Evolutionary conservation across 768 basidiomycete genomes (phyloP).

Genomic region (Pisolithus microcarpus): DNA sequence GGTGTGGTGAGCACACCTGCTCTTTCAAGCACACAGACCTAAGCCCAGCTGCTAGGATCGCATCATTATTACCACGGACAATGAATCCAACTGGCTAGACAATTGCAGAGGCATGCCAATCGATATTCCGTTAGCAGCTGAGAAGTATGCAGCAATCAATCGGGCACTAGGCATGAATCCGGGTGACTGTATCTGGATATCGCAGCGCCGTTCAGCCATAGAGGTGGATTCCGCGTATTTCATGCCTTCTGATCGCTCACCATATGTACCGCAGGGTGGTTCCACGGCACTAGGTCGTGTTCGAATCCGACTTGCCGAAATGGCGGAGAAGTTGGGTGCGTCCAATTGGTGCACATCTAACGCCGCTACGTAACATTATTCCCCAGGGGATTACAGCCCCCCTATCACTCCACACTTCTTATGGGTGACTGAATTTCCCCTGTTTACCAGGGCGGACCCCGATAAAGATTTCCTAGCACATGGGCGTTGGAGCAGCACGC

Average conservation of each 20-base stretch:
- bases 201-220: slow-evolving; percentile 41
- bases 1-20: slow-evolving; percentile 17
- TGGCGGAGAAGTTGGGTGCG: slow-evolving; percentile 58
- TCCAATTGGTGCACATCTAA: slow-evolving; percentile 8
- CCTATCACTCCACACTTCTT: slow-evolving; percentile 69
- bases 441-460: slow-evolving; percentile 79
- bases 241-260: slow-evolving; percentile 14
- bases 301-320: slow-evolving; percentile 58
- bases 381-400: slow-evolving; percentile 49
- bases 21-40: not conserved
- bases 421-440: slow-evolving; percentile 94
- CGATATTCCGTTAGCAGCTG: slow-evolving; percentile 16
- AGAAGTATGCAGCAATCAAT: slow-evolving; percentile 30
- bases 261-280: slow-evolving; percentile 53
- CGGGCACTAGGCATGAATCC: slow-evolving; percentile 35
- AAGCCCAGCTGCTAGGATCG: slow-evolving; percentile 35
- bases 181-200: slow-evolving; percentile 55
- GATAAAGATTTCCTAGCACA: slow-evolving; percentile 84
- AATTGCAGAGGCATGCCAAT: slow-evolving; percentile 27
- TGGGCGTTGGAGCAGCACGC: slow-evolving; percentile 87
- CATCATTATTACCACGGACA: slow-evolving; percentile 41
- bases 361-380: slow-evolving; percentile 9
- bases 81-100: slow-evolving; percentile 41
- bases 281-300: slow-evolving; percentile 74
- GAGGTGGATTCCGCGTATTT: slow-evolving; percentile 37